A percentile compares a stretch with the other conserved stretches of the same genome.
Conservation (phyloP, 2,329 filamentous ascomycete genomes). For the Nemania serpens region DNA sequence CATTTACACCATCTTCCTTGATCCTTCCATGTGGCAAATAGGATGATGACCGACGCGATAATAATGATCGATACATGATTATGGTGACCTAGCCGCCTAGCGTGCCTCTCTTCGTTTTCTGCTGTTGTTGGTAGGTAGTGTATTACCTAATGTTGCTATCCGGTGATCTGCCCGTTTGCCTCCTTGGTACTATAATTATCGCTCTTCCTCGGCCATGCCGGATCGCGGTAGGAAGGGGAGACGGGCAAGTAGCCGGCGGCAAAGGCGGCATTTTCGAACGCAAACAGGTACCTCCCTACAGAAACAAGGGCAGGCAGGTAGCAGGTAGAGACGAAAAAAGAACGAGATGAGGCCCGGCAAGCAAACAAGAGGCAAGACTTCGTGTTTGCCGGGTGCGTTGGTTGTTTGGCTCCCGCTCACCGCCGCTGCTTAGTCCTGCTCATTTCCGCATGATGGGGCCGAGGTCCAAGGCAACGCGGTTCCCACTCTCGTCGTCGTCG, state of each 20-base stretch:
- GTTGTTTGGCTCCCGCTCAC: neutral
- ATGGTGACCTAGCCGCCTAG: neutral
- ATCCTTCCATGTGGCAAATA: conserved; percentile 11
- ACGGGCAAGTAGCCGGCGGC: conserved; percentile 7
- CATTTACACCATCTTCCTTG: neutral
- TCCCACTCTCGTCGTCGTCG: too few species aligned
- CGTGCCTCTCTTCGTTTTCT: neutral
- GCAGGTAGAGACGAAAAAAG: neutral
- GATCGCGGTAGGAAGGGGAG: neutral
- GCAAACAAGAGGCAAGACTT: conserved; percentile 4
- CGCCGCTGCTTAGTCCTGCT: too few species aligned
- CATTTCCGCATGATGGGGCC: too few species aligned
- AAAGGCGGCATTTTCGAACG: neutral
- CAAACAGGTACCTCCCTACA: neutral
- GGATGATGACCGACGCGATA: neutral
- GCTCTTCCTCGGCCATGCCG: neutral
- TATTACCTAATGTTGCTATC: neutral
- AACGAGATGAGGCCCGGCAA: conserved; percentile 13
- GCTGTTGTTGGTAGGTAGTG: conserved; percentile 1
- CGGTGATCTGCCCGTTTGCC: neutral
- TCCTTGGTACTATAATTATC: conserved; percentile 23
- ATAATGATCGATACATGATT: neutral
- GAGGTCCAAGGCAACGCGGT: too few species aligned
- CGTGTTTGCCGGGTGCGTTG: neutral
- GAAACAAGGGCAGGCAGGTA: neutral